Evolutionary conservation across 1,284 basidiomycete species (phyloP), one percentile per base, ranked within the genome.

Genomic region (Ceratobasidium sp.): DNA sequence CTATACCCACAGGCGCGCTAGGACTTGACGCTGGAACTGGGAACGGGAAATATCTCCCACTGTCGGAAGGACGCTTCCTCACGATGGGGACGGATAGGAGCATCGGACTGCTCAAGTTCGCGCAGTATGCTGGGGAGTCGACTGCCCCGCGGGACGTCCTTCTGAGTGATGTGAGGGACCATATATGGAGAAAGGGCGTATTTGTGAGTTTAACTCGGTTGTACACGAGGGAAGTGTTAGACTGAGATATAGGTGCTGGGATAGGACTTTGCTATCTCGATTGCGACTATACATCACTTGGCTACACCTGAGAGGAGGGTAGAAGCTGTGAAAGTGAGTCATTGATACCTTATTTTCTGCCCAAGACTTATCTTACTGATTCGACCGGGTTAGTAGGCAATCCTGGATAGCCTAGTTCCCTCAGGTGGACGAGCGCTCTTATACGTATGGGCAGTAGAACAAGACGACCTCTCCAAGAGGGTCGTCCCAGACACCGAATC

Each of bases 361-460:
- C 56, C 15, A 15, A 29, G 1, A 4, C 14, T 51, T 22, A 48
- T 9, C 11, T 74, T 51, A 51, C 17, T 41, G 64, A 29, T 48
- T 56, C 53, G 71, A 2, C 36, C 54, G 31, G 8, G 54, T 50
- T 50, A 71, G 67, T 79, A 94, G 91, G 86, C 89, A 44, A 85
- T 96, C 24, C 80, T 96, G 19, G 86, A 88, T 74, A 85, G 87
- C 15, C 88, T 94, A 48, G 89, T 89, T 1, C 85, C 90, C 5
- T 74, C 79, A 1, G 88, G 92, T 78, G 92, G 95, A 11, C 90
- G 95, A 7, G 87, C 96, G 74, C 86, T 99, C 78, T 92, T 99
- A 79, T 98, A 98, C 79, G 98, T 99, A n/a, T 99, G 98, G 98
- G 97, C 97, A 0, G 89, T 94, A 71, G 96, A 98, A 80, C 98